Evolutionary conservation across 345 rosid genomes (phyloP).

Genomic region (Pistacia integerrima): DNA sequence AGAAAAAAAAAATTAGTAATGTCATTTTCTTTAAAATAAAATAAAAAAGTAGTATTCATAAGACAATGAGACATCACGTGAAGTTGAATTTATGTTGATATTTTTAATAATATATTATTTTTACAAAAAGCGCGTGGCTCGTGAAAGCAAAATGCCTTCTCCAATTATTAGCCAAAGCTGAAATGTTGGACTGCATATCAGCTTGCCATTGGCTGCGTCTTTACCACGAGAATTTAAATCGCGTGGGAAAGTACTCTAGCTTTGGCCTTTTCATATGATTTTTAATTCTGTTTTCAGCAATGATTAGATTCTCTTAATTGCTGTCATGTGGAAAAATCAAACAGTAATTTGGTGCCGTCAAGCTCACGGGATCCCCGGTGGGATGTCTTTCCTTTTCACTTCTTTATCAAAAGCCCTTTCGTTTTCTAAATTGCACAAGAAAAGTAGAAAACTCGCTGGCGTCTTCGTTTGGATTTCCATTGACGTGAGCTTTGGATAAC

Average conservation of each 20-base stretch:
- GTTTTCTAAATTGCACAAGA: too few relatives aligned
- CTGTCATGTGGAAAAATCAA: neutral
- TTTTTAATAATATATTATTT: too few relatives aligned
- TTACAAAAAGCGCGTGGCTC: constrained; percentile 13
- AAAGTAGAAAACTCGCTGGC: too few relatives aligned
- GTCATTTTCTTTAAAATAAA: too few relatives aligned
- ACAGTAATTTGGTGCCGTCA: neutral
- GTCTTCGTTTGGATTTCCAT: too few relatives aligned
- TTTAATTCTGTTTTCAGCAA: neutral
- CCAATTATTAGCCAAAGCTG: neutral
- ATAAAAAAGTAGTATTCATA: too few relatives aligned
- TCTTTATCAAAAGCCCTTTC: too few relatives aligned
- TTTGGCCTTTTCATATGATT: too few relatives aligned
- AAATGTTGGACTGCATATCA: neutral
- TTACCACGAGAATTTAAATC: neutral
- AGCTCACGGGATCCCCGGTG: constrained; percentile 22
- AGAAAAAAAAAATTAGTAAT: neutral
- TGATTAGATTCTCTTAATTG: constrained; percentile 12
- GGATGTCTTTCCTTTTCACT: constrained; percentile 2
- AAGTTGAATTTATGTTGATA: neutral
- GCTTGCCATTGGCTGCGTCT: neutral
- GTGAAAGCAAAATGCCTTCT: neutral
- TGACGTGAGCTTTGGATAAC: too few relatives aligned
- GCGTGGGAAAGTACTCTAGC: neutral
- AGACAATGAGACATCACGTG: neutral